Conservation (phyloP, 192 early-diverging fungal genomes). For the Umbelopsis isabellina region DNA sequence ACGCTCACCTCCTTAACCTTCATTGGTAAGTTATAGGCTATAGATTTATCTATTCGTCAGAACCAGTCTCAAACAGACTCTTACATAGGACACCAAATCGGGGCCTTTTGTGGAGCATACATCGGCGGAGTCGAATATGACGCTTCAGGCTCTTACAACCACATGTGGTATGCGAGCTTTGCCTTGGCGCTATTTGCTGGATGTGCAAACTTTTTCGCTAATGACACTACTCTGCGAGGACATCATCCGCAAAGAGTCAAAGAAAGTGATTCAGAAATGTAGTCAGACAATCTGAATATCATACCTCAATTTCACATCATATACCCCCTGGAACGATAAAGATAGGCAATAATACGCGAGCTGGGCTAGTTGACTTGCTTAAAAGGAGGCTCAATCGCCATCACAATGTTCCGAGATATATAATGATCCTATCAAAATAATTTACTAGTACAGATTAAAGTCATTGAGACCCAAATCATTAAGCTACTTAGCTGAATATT, state of each 20-base stretch:
- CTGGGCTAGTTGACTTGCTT: too few species aligned
- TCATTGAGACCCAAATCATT: too few species aligned
- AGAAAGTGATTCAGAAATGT: not conserved
- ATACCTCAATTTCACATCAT: too few species aligned
- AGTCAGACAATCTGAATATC: not conserved
- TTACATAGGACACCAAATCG: conserved; percentile 36
- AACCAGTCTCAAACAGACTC: not conserved
- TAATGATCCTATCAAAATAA: too few species aligned
- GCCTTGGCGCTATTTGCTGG: conserved; percentile 30
- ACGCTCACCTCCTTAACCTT: conserved; percentile 38
- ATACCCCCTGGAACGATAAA: too few species aligned
- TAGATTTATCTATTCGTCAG: not conserved
- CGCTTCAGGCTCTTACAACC: conserved; percentile 22
- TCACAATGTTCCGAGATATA: too few species aligned
- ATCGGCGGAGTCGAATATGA: conserved; percentile 39
- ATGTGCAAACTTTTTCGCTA: conserved; percentile 27
- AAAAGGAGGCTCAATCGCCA: too few species aligned
- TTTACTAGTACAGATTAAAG: too few species aligned
- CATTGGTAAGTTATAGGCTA: conserved; percentile 25
- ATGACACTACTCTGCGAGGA: conserved; percentile 13
- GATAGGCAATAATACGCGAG: too few species aligned
- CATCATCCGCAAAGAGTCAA: conserved; percentile 1
- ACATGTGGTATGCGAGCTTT: conserved; percentile 38
- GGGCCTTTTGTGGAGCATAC: conserved; percentile 40
- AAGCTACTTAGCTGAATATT: too few species aligned